These are phyloP conservation scores for Colletotrichum nymphaeae DNA, from an alignment of 2,329 filamentous ascomycete species.

Conservation along the genomic window DNA sequence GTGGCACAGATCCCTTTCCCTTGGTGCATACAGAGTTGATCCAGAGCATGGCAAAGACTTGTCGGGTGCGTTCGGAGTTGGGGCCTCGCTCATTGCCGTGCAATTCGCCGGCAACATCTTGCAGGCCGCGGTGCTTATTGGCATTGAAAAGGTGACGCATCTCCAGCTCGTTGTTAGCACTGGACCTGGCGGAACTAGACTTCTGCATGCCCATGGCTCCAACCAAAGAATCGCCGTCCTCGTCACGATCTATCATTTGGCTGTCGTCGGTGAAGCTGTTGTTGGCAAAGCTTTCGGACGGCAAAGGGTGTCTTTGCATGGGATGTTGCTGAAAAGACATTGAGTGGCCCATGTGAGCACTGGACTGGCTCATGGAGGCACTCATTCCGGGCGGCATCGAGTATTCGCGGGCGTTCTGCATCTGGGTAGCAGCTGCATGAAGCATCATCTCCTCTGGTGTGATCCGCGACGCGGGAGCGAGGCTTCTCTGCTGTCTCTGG, in stretches of 20 bases:
- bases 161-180: constrained; percentile 83
- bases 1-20: constrained; percentile 87
- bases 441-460: constrained; percentile 70
- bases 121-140: constrained; percentile 74
- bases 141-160: constrained; percentile 79
- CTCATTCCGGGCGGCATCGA: constrained; percentile 63
- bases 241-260: constrained; percentile 71
- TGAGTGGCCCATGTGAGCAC: constrained; percentile 43
- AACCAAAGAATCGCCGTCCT: constrained; percentile 65
- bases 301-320: constrained; percentile 62
- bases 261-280: constrained; percentile 69
- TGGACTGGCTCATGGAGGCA: constrained; percentile 44
- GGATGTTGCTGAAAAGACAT: constrained; percentile 48
- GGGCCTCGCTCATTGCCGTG: constrained; percentile 84
- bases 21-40: constrained; percentile 78
- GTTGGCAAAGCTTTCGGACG: constrained; percentile 64
- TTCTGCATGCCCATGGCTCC: constrained; percentile 61
- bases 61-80: constrained; percentile 84
- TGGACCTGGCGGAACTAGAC: constrained; percentile 71
- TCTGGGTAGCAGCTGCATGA: constrained; percentile 63
- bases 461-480: constrained; percentile 58
- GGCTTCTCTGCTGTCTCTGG: constrained; percentile 56
- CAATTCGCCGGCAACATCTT: constrained; percentile 80
- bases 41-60: constrained; percentile 92
- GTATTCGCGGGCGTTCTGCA: constrained; percentile 62